Evolutionary conservation across 345 rosid genomes (phyloP).

Genomic region (Eucalyptus regnans): DNA sequence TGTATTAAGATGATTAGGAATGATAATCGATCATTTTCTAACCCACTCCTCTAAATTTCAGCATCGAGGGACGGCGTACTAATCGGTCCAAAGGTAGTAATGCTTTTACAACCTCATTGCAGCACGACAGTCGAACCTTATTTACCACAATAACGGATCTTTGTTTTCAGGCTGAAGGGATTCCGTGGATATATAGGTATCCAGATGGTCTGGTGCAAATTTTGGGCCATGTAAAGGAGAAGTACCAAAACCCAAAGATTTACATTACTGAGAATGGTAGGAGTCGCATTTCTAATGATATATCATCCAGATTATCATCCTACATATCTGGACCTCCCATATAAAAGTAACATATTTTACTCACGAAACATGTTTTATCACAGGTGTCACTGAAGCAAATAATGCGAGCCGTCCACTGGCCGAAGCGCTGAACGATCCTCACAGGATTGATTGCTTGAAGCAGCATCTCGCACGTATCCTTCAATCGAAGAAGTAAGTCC

Average conservation of each 20-base stretch:
- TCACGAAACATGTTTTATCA: neutral
- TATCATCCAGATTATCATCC: neutral
- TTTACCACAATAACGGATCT: neutral
- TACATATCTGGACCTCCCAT: neutral
- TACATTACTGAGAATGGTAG: slow-evolving; percentile 31
- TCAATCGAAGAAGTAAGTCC: slow-evolving; percentile 9
- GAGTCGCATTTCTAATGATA: neutral
- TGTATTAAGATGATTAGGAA: neutral
- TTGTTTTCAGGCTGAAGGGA: slow-evolving; percentile 15
- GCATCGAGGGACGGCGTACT: slow-evolving; percentile 6
- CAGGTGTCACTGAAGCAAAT: slow-evolving; percentile 7
- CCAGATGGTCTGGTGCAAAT: slow-evolving; percentile 21
- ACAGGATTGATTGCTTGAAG: slow-evolving; percentile 8
- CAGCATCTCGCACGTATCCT: slow-evolving; percentile 8
- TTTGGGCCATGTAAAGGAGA: slow-evolving; percentile 1
- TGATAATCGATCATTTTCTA: neutral
- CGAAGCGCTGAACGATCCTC: slow-evolving; percentile 3
- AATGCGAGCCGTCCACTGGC: neutral
- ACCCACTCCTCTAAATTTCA: neutral
- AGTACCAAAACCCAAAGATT: slow-evolving; percentile 11
- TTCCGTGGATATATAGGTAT: neutral
- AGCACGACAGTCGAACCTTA: neutral
- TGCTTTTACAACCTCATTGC: neutral
- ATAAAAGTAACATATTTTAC: neutral
- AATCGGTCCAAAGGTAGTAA: slow-evolving; percentile 20